Conservation (phyloP, 495 filamentous ascomycete genomes). For the Annulohypoxylon nitens region DNA sequence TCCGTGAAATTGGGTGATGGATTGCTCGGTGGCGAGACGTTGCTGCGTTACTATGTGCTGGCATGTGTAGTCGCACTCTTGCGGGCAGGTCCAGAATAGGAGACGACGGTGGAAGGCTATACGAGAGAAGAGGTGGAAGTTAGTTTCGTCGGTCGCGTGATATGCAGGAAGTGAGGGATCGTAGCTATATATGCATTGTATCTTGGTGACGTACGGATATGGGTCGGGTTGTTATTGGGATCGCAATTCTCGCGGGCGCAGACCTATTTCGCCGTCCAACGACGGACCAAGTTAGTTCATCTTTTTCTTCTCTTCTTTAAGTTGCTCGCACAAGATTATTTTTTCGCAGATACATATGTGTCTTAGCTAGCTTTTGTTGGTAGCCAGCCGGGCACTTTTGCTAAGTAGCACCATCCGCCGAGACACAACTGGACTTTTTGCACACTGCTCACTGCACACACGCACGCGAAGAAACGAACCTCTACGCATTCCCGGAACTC, state of each 20-base stretch:
- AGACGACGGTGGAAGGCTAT: constrained; percentile 76
- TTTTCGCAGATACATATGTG: neutral
- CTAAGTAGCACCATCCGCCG: constrained; percentile 23
- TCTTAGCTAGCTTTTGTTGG: neutral
- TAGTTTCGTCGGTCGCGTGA: constrained; percentile 25
- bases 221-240: constrained; percentile 58
- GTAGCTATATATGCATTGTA: neutral
- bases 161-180: neutral
- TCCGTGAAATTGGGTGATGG: constrained; percentile 95
- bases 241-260: constrained; percentile 86
- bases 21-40: constrained; percentile 73
- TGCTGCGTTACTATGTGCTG: constrained; percentile 90
- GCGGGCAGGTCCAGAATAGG: constrained; percentile 83
- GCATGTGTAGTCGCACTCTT: constrained; percentile 98
- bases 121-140: constrained; percentile 14
- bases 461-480: constrained; percentile 61
- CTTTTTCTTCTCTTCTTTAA: constrained; percentile 8
- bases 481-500: constrained; percentile 91
- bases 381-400: constrained; percentile 6
- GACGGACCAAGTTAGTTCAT: constrained; percentile 29
- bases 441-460: neutral
- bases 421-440: neutral
- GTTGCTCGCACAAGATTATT: neutral
- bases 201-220: constrained; percentile 65
- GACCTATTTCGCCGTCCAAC: constrained; percentile 65